These are phyloP conservation scores for Aphanomyces astaci DNA, from an alignment of 352 stramenopile genomes.

Conservation along the genomic window DNA sequence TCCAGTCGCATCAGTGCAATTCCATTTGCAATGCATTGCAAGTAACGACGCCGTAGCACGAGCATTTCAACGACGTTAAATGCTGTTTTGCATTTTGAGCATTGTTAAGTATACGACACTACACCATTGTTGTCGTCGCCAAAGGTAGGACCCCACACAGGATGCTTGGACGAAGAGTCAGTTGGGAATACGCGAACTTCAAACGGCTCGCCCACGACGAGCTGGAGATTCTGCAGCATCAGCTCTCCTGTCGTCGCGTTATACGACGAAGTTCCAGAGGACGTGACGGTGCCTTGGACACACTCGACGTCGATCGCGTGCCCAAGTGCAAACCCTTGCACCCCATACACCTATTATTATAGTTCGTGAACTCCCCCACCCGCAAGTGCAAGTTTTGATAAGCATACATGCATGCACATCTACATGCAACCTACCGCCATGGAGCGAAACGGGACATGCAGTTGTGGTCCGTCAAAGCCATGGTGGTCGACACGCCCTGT, in stretches of 20 bases:
- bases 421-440: neutral
- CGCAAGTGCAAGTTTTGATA: too few relatives aligned
- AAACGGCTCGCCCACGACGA: neutral
- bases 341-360: neutral
- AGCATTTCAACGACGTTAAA: too few relatives aligned
- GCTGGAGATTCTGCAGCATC: neutral
- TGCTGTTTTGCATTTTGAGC: too few relatives aligned
- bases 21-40: neutral
- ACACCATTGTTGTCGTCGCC: too few relatives aligned
- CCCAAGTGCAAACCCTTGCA: neutral
- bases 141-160: too few relatives aligned
- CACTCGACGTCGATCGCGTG: constrained; percentile 1
- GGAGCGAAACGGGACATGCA: neutral
- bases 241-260: neutral
- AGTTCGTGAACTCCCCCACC: too few relatives aligned
- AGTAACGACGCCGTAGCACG: neutral
- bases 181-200: neutral
- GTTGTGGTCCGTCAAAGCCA: neutral
- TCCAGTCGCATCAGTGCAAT: constrained; percentile 19
- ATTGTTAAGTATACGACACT: neutral
- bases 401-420: too few relatives aligned
- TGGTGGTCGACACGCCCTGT: neutral
- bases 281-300: neutral
- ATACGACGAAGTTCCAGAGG: neutral
- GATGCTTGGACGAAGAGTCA: neutral